Evolutionary conservation across 371 early-diverging fungal genomes (phyloP).

Genomic region (Aphelidium insulamus): DNA sequence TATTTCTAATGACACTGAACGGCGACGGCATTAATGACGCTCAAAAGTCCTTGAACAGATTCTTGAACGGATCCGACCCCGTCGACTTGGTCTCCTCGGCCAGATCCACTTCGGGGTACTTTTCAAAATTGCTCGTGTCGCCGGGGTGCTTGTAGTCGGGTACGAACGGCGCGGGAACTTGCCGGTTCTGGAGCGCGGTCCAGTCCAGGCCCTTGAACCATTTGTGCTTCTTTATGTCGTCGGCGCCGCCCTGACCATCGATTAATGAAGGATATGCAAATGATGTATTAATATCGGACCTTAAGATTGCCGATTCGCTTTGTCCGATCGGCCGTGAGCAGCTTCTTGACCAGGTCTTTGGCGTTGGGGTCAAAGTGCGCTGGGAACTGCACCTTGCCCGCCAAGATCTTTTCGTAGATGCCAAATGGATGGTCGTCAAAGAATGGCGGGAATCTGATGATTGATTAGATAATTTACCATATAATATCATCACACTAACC

Average conservation of each 20-base stretch:
- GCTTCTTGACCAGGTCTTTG: conserved; percentile 44
- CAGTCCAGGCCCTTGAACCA: conserved; percentile 52
- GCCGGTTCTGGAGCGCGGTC: conserved; percentile 22
- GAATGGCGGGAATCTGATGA: conserved; percentile 24
- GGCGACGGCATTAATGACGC: not conserved
- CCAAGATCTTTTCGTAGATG: conserved; percentile 58
- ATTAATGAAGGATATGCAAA: too few species aligned
- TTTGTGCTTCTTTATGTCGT: conserved; percentile 38
- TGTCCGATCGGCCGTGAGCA: conserved; percentile 53
- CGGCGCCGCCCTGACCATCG: conserved; percentile 10
- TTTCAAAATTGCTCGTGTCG: conserved; percentile 38
- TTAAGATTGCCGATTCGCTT: conserved; percentile 48
- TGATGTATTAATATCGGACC: conserved; percentile 19
- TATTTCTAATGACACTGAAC: not conserved
- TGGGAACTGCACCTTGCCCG: conserved; percentile 46
- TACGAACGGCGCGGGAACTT: conserved; percentile 37
- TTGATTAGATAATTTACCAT: not conserved
- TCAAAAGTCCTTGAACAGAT: conserved; percentile 9
- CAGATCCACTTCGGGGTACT: conserved; percentile 16
- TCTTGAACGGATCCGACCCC: conserved; percentile 11
- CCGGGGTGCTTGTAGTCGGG: conserved; percentile 31
- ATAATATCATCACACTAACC: conserved; percentile 2
- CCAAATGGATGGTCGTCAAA: conserved; percentile 53
- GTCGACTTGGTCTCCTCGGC: conserved; percentile 4
- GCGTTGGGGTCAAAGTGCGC: conserved; percentile 46